Percentiles rank a stretch among this genome's conserved stretches.
phyloP scores from a whole-genome alignment of 352 stramenopile genomes.

The Pythium sukuiense region DNA sequence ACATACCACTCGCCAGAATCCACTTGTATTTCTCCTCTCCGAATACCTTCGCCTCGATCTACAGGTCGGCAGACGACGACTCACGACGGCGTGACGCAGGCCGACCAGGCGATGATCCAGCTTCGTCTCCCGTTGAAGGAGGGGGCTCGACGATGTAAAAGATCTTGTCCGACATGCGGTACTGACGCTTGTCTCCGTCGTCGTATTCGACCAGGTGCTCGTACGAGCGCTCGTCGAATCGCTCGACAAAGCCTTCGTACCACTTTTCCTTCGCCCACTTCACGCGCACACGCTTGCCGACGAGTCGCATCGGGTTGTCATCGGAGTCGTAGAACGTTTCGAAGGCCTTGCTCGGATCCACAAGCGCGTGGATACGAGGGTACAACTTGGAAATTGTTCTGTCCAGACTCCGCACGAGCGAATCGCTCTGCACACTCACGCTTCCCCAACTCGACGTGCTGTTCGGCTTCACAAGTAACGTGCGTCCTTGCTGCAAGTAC shows the following conservation, averaged over 20 bases:
- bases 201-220: conserved; percentile 86
- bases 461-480: conserved; percentile 82
- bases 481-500: conserved; percentile 72
- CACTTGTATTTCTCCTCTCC: neutral
- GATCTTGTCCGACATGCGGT: conserved; percentile 88
- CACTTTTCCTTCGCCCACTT: conserved; percentile 91
- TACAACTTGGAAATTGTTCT: conserved; percentile 29
- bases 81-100: conserved; percentile 16
- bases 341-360: conserved; percentile 25
- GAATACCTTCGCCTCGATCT: neutral
- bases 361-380: conserved; percentile 24
- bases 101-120: neutral
- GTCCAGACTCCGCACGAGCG: conserved; percentile 29
- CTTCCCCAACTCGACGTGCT: conserved; percentile 78
- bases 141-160: conserved; percentile 67
- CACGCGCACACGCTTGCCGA: conserved; percentile 81
- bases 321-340: conserved; percentile 90
- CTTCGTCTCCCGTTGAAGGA: neutral
- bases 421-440: conserved; percentile 24
- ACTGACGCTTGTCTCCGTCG: conserved; percentile 84
- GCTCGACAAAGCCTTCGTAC: conserved; percentile 79
- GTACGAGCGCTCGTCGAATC: conserved; percentile 78
- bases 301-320: conserved; percentile 81
- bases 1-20: neutral
- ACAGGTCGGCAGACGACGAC: conserved; percentile 25